Base-by-base conservation (phyloP, 2,329 filamentous ascomycete genomes). In the Aurifilum marmelostoma region DNA sequence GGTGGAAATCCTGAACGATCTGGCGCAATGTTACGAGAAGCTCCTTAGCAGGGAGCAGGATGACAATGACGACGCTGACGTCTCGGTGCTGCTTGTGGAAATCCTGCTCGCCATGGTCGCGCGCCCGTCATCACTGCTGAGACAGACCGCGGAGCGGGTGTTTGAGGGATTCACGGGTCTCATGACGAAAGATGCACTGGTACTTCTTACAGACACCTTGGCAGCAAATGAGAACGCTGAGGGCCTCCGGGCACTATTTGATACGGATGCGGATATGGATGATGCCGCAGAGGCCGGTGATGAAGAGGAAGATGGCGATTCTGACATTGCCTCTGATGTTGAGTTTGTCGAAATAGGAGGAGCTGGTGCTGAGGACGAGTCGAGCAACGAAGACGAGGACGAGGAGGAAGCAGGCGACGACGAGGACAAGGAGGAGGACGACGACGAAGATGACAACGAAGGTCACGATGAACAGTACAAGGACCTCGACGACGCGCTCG, bases 91-190 rank as follows among this genome's bases (percentile, higher is more conserved):
- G 34, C 80, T 97, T 11, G 89, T 97, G 2, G 96, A 98, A 75
- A 92, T 98, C 65, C 80, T 99, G 9, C 83, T 98, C n/a, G 92
- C 93, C 65, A 93, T 98, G 81, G 88, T 97, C 2, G 92, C 94
- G 0, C 93, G 93, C 71, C 92, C 91, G 3, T 97, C 94, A 1
- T 88, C 90, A 12, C 83, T 98, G 65, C 92, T 97, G 82, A 89
- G 93, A 39, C 93, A 94, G 74, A 90, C 97, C 66, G 93, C 93
- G 7, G 90, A 95, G 76, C 92, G 96, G 75, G 94, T 97, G 0
- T 98, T 98, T 77, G 87, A 90, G 32, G 89, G 91, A 1, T 97
- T 97, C 77, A 91, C 92, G 3, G 81, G 87, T 18, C 88, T 92
- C 67, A 87, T 98, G 70, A 93, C 91, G 0, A 83, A 85, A 6